A percentile compares a stretch with the other conserved stretches of the same genome.
Conservation (phyloP, 164 flowering plant genomes). For the Macadamia tetraphylla region DNA sequence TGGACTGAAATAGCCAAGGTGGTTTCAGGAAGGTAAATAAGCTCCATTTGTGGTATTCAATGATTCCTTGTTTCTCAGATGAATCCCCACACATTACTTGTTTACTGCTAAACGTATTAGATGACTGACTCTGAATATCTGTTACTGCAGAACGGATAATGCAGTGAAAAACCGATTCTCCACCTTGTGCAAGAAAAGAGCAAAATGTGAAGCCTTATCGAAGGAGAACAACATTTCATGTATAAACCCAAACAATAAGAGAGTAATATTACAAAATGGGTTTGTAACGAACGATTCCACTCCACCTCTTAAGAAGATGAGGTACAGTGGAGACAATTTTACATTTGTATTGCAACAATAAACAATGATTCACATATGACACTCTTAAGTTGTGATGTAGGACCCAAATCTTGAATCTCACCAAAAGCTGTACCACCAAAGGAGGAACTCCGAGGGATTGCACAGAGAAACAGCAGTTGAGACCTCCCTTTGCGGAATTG, state of each 20-base stretch:
- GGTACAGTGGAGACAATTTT: slow-evolving; percentile 31
- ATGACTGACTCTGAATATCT: neutral
- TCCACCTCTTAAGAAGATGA: slow-evolving; percentile 51
- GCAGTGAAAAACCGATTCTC: slow-evolving; percentile 97
- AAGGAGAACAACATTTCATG: slow-evolving; percentile 57
- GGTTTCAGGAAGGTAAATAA: slow-evolving; percentile 92
- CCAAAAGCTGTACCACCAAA: slow-evolving; percentile 26
- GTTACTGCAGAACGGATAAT: slow-evolving; percentile 78
- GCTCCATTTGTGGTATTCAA: neutral
- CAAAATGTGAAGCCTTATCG: slow-evolving; percentile 66
- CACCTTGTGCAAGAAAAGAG: slow-evolving; percentile 88
- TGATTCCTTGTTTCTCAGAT: neutral
- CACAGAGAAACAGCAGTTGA: slow-evolving; percentile 34
- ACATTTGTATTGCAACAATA: neutral
- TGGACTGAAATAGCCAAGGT: slow-evolving; percentile 99
- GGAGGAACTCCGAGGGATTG: slow-evolving; percentile 30
- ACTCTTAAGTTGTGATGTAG: slow-evolving; percentile 17
- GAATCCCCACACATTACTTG: neutral
- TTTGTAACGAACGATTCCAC: slow-evolving; percentile 25
- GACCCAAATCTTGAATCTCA: slow-evolving; percentile 33
- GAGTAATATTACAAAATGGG: slow-evolving; percentile 40
- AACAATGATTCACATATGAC: neutral
- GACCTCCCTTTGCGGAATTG: slow-evolving; percentile 63
- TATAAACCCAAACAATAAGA: slow-evolving; percentile 60
- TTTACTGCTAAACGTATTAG: neutral